Base-by-base conservation (phyloP, 129 eudicot genomes). In the Smallanthus sonchifolius region DNA sequence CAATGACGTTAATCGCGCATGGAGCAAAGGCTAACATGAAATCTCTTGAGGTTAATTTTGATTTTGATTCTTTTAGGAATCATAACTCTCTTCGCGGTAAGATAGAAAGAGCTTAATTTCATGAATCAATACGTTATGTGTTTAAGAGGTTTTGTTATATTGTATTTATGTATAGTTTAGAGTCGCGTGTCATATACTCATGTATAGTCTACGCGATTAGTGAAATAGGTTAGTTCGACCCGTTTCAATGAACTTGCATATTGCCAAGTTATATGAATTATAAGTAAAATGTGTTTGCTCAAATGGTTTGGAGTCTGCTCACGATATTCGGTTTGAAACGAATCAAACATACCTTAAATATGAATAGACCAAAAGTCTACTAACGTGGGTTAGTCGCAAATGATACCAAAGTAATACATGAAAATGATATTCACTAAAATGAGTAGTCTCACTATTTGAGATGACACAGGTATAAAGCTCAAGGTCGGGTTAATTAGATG, bases 11-110 rank as follows among this genome's bases (percentile, higher is more conserved):
- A 74, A 59, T 91, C 17, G 84, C 72, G 17, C 85, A 88, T 70
- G 97, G 97, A 8, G 97, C 97, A 5, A 88, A 72, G 68, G 87
- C 86, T 52, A 85, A 72, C 67, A 56, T 85, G 80, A 90, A 85
- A 77, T 82, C 92, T 9, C 66, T 87, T 10, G 65, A 54, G 30
- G 78, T 78, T 69, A 70, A 80, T 60, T 75, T 57, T 72, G 86
- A 87, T 82, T 77, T 84, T 51, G 87, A 81, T 43, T 54, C 74
- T 39, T 76, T 83, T 65, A 89, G 72, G 83, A 84, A 79, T 1
- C 72, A 76, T 75, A 67, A 66, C 10, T 56, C 84, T 30, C 19
- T 69, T 61, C 39, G 68, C 3, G 78, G 78, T 35, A 43, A 14
- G 72, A 54, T 62, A 65, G 49, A 54, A 72, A 72, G 61, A 66